A percentile compares a stretch with the other conserved stretches of the same genome.
phyloP scores from a whole-genome alignment of 2,329 filamentous ascomycete species.

The Alternaria sp. region DNA sequence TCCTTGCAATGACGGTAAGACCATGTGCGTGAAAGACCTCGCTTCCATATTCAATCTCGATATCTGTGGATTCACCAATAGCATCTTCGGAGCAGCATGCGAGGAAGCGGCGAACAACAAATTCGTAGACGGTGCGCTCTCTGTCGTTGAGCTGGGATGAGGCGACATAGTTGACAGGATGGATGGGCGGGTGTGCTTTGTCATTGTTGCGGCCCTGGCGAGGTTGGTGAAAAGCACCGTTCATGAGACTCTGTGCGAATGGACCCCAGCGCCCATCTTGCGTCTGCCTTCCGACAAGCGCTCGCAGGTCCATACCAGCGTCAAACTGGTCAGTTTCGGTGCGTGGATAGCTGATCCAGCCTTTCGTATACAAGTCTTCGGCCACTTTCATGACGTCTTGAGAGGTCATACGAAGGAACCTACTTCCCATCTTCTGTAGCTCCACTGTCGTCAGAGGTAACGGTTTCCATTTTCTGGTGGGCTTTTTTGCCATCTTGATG shows the following conservation, averaged over 20 bases:
- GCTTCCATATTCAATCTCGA: conserved; percentile 83
- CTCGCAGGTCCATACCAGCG: conserved; percentile 81
- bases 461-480: conserved; percentile 92
- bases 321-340: conserved; percentile 98
- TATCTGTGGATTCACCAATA: conserved; percentile 81
- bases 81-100: conserved; percentile 97
- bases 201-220: conserved; percentile 89
- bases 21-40: conserved; percentile 86
- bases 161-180: conserved; percentile 86
- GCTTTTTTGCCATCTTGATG: conserved; percentile 85
- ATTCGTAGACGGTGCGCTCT: conserved; percentile 86
- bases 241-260: conserved; percentile 77
- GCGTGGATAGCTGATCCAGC: conserved; percentile 96
- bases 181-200: conserved; percentile 96
- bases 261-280: conserved; percentile 78
- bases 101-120: conserved; percentile 88
- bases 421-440: conserved; percentile 92
- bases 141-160: conserved; percentile 66
- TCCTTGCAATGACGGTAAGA: conserved; percentile 83
- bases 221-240: conserved; percentile 81
- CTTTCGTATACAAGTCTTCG: conserved; percentile 88
- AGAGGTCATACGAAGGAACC: conserved; percentile 88
- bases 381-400: conserved; percentile 87
- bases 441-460: conserved; percentile 94
- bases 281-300: conserved; percentile 83